Evolutionary conservation across 1,284 basidiomycete genomes (phyloP), one percentile per base, ranked within the genome.

Genomic region (Ustilago bromivora): DNA sequence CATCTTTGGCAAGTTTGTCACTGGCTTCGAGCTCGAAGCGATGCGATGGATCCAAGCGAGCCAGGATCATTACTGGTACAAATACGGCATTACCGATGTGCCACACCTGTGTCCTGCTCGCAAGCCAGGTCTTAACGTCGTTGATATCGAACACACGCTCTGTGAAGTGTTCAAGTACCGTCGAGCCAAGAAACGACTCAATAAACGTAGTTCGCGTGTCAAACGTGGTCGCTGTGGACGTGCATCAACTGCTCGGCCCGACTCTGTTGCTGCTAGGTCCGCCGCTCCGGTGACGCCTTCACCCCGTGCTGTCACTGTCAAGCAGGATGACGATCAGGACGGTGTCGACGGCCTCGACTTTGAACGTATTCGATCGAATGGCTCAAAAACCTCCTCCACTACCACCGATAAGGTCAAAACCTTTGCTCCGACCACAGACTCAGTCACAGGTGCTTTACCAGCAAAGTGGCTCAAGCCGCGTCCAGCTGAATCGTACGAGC

Each of bases 141-240:
- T 88, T 66, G 88, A 89, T 77, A 87, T 92, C 61, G 91, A 92
- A 83, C 91, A 92, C 78, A 88, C 90, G 0, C 83, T 92, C 19
- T 92, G 91, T 81, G 91, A 92, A 76, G 87, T 91, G 28, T 90
- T 91, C 86, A 92, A 92, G 80, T 92, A 91, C 70, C 86, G 89
- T 23, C 89, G 91, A n/a, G 85, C 64, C 9, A 66, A 57, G 51
- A 41, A 15, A 5, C 43, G 54, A 2, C 12, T 73, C 5, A 40
- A 60, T 1, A 49, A 46, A n/a, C 17, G 32, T 2, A 23, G 10
- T n/a, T 36, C 35, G 0, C 57, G 52, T 5, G 15, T 56, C 7
- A 65, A 57, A 40, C 56, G 59, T 13, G 57, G 61, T 9, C 59
- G 46, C 17, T 28, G 41, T 3, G 59, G 55, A 2, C 36, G 66